Percentiles rank a stretch among this genome's conserved stretches.
phyloP scores from a whole-genome alignment of 2,329 filamentous ascomycete species.

The Shiraia bambusicola region DNA sequence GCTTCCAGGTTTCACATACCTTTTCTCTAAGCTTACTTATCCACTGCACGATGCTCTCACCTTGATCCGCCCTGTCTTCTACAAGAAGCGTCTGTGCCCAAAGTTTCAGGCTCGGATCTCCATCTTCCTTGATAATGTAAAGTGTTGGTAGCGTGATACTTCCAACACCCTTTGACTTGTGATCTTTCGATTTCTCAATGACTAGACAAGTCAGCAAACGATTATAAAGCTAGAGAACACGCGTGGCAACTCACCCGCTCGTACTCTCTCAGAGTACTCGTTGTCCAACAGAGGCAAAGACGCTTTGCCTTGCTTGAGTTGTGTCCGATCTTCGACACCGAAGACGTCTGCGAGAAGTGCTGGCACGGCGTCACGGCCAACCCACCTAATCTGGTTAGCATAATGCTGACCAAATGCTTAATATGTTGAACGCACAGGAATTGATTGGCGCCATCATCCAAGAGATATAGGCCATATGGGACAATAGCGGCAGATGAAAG shows the following conservation, averaged over 20 bases:
- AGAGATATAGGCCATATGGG: slow-evolving; percentile 88
- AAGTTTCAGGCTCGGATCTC: slow-evolving; percentile 89
- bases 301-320: slow-evolving; percentile 88
- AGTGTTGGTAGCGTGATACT: slow-evolving; percentile 91
- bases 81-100: slow-evolving; percentile 97
- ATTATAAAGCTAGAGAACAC: background rate
- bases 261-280: slow-evolving; percentile 93
- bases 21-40: slow-evolving; percentile 91
- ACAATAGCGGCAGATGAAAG: slow-evolving; percentile 85
- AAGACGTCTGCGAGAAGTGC: slow-evolving; percentile 90
- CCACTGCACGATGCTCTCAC: slow-evolving; percentile 90
- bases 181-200: slow-evolving; percentile 87
- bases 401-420: too few species aligned
- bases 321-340: slow-evolving; percentile 77
- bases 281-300: slow-evolving; percentile 84
- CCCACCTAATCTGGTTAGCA: slow-evolving; percentile 58
- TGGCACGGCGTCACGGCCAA: slow-evolving; percentile 88
- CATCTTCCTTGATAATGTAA: slow-evolving; percentile 92
- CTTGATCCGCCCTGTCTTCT: slow-evolving; percentile 92
- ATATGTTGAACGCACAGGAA: slow-evolving; percentile 63
- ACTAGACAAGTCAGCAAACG: slow-evolving; percentile 56
- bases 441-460: slow-evolving; percentile 96
- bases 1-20: slow-evolving; percentile 57
- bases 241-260: slow-evolving; percentile 42
- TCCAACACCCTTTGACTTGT: slow-evolving; percentile 81